Percentiles rank a stretch among this genome's conserved stretches.
Conservation (phyloP, 2,329 filamentous ascomycete genomes). For the Colletotrichum melonis region DNA sequence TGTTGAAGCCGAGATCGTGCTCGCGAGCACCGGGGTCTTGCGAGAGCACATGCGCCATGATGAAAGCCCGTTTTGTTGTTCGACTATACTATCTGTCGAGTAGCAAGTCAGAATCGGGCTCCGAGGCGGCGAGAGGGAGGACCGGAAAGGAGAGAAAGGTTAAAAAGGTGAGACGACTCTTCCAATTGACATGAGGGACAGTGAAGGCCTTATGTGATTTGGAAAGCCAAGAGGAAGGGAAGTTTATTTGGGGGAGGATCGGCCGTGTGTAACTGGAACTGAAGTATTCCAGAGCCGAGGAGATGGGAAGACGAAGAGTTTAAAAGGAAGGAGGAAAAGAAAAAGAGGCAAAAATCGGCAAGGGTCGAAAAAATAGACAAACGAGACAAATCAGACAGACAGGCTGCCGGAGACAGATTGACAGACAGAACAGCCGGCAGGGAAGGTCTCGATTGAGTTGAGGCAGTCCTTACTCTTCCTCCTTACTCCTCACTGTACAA, state of each 20-base stretch:
- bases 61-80: constrained; percentile 4
- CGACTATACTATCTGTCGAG: constrained; percentile 3
- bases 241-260: constrained; percentile 4
- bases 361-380: constrained; percentile 23
- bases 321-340: constrained; percentile 25
- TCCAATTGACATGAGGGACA: constrained; percentile 29
- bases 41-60: constrained; percentile 33
- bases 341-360: constrained; percentile 30
- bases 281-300: constrained; percentile 13
- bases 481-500: constrained; percentile 12
- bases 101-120: background rate
- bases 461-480: constrained; percentile 21
- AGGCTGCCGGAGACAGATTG: constrained; percentile 15
- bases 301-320: constrained; percentile 28
- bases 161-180: constrained; percentile 14
- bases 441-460: constrained; percentile 34
- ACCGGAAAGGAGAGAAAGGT: background rate
- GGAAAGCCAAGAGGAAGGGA: background rate
- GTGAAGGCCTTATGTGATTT: constrained; percentile 6
- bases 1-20: constrained; percentile 31
- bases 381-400: background rate
- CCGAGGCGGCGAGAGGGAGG: background rate
- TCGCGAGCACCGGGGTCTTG: constrained; percentile 36
- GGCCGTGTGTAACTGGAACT: constrained; percentile 5
- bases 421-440: constrained; percentile 5